Percentiles rank a stretch among this genome's conserved stretches.
phyloP scores from a whole-genome alignment of 2,329 filamentous ascomycete species.

The Thelonectria rubi region DNA sequence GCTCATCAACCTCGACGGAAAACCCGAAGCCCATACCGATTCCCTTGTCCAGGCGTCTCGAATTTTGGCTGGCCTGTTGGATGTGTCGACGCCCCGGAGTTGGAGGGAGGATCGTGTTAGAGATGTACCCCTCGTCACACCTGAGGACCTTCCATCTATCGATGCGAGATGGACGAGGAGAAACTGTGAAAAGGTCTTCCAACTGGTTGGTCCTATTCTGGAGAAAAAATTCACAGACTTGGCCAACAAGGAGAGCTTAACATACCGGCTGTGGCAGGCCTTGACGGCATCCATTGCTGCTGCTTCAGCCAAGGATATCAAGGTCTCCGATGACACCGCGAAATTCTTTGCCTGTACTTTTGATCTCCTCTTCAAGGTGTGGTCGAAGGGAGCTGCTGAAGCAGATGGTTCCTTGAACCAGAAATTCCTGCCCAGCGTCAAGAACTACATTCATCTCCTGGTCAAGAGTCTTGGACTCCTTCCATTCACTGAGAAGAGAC shows the following conservation, averaged over 20 bases:
- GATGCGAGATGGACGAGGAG: slow-evolving; percentile 89
- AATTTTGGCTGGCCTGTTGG: slow-evolving; percentile 77
- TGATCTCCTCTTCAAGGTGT: slow-evolving; percentile 73
- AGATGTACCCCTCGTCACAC: slow-evolving; percentile 64
- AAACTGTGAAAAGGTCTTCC: slow-evolving; percentile 72
- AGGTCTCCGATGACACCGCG: slow-evolving; percentile 84
- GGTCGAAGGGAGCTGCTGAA: slow-evolving; percentile 56
- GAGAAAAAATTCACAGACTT: slow-evolving; percentile 70
- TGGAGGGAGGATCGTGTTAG: slow-evolving; percentile 81
- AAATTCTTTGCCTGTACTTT: slow-evolving; percentile 79
- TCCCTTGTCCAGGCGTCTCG: slow-evolving; percentile 67
- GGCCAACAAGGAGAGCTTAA: slow-evolving; percentile 64
- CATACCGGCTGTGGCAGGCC: slow-evolving; percentile 66
- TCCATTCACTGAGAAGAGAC: slow-evolving; percentile 70
- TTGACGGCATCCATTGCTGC: slow-evolving; percentile 70
- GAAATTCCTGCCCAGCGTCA: slow-evolving; percentile 64
- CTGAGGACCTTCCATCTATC: slow-evolving; percentile 82
- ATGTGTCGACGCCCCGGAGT: slow-evolving; percentile 63
- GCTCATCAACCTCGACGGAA: slow-evolving; percentile 56
- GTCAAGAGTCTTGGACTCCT: slow-evolving; percentile 63
- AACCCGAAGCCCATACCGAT: slow-evolving; percentile 55
- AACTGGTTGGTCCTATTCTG: slow-evolving; percentile 67
- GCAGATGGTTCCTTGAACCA: slow-evolving; percentile 56
- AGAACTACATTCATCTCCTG: slow-evolving; percentile 59
- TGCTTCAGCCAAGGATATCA: slow-evolving; percentile 86